Base-by-base conservation (phyloP, 2,329 filamentous ascomycete species). In the Neonectria magnoliae region DNA sequence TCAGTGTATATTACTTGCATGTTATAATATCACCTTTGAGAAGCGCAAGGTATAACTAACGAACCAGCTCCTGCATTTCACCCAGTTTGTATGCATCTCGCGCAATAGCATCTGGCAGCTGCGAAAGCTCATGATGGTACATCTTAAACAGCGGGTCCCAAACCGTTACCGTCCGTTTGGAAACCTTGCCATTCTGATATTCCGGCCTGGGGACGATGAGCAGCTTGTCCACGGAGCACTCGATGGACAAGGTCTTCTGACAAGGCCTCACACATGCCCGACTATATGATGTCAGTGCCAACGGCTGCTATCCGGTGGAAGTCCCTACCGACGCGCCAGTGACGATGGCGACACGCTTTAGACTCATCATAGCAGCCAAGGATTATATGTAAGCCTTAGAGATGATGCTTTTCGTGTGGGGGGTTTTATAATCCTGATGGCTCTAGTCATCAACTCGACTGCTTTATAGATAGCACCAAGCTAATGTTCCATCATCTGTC, bases 91-190 rank as follows among this genome's bases (percentile, higher is more conserved):
- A 20, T 11, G 22, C 11, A 45, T 13, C 38, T 65, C n/a, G 62
- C 8, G 53, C 57, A 22, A 65, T 62, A 1, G 81, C 78, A 62
- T 79, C 79, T 6, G 78, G 75, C n/a, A 84, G 72, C 1, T 70
- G 74, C 9, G 80, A 83, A 13, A 69, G 64, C 63, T 84, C 81
- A 10, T 80, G 79, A 68, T 85, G 82, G 60, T 81, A 73, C 66
- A 78, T 77, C 60, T 78, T 77, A 68, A 84, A 84, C 20, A 84
- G 69, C 13, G 82, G 82, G 53, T 85, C 83, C 80, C 82, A 85
- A 2, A 85, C 82, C 0, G 81, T 81, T 3, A 79, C 76, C 0
- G 81, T 79, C n/a, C 82, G 75, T 68, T 77, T 76, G 2, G 82
- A 82, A 14, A 79, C 72, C 14, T 57, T 68, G 0, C 82, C 83